These are phyloP conservation scores for Ophiocordyceps polyrhachis-furcata DNA, from an alignment of 2,329 filamentous ascomycete species.

Conservation along the genomic window DNA sequence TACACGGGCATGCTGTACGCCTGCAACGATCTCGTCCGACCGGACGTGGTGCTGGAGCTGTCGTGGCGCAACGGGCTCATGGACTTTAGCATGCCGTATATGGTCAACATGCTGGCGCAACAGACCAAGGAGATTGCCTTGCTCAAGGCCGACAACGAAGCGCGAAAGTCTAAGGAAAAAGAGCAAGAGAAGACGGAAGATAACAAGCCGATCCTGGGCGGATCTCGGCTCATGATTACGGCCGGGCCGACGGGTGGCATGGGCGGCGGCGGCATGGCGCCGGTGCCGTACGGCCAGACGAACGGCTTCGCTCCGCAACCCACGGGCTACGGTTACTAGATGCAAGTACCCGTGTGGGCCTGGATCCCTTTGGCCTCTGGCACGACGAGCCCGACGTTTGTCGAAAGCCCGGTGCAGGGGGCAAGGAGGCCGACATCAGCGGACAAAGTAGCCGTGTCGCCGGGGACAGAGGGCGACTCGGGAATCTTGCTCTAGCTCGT, in stretches of 20 bases:
- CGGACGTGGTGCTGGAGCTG: conserved; percentile 83
- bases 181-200: conserved; percentile 72
- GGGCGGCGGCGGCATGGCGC: conserved; percentile 27
- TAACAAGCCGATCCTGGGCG: conserved; percentile 81
- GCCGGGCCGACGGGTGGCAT: conserved; percentile 47
- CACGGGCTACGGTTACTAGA: conserved; percentile 54
- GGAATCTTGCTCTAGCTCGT: background rate
- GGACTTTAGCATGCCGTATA: conserved; percentile 99
- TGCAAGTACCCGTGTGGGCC: conserved; percentile 12
- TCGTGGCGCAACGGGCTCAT: conserved; percentile 90
- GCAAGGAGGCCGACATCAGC: background rate
- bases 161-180: conserved; percentile 61
- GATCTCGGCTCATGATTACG: conserved; percentile 82
- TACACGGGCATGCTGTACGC: conserved; percentile 99
- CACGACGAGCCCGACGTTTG: background rate
- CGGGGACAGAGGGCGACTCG: background rate
- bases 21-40: conserved; percentile 90
- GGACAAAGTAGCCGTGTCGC: conserved; percentile 1
- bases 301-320: conserved; percentile 84
- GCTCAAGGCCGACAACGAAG: conserved; percentile 91
- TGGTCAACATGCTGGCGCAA: conserved; percentile 95
- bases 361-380: conserved; percentile 5
- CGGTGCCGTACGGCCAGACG: conserved; percentile 52
- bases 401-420: background rate
- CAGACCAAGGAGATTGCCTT: conserved; percentile 70